Base-by-base conservation (phyloP, 441 rosid species). In the Corymbia calophylla region DNA sequence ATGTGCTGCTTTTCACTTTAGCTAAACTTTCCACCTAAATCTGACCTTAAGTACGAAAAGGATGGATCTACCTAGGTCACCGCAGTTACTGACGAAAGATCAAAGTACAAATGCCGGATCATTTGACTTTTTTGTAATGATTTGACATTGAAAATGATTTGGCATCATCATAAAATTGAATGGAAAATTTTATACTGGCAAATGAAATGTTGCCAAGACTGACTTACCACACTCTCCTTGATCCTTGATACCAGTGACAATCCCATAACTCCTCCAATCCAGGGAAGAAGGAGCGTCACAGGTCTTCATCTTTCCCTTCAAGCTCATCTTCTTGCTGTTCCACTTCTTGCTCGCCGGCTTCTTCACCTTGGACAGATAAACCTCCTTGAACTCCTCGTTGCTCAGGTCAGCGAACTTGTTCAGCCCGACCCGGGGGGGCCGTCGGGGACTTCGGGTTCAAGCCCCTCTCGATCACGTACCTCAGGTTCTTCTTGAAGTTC, bases 391-490 rank as follows among this genome's bases (percentile, higher is more conserved):
- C 94, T 96, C 98, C 91, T 94, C 97, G 88, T 93, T 96, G 93
- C 94, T 93, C 93, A 96, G 62, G 87, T 96, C 98, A 23, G 98
- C 97, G 86, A 96, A 96, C 93, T 92, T 93, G 92, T 95, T 96
- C 90, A 96, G 77, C 47, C 98, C 98, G 54, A 94, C 95, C 5
- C 12, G n/a, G 35, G 92, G 92, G 94, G 23, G 91, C 88, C 23
- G 31, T 44, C 48, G n/a, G 32, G 27, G 87, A 32, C 51, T 88
- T 91, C 32, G 49, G 88, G 88, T 89, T n/a, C 29, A 87, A 90
- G 86, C 91, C 92, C 88, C 88, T 93, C 85, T 93, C 94, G 6
- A 95, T n/a, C 21, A 96, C 91, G 90, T 93, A 94, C 88, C 91
- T 94, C 93, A 96, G 88, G 77, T 94, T 96, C 90, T 89, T 90